Evolutionary conservation across 2,329 filamentous ascomycete species (phyloP).

Genomic region (Chrysoporthe puriensis): DNA sequence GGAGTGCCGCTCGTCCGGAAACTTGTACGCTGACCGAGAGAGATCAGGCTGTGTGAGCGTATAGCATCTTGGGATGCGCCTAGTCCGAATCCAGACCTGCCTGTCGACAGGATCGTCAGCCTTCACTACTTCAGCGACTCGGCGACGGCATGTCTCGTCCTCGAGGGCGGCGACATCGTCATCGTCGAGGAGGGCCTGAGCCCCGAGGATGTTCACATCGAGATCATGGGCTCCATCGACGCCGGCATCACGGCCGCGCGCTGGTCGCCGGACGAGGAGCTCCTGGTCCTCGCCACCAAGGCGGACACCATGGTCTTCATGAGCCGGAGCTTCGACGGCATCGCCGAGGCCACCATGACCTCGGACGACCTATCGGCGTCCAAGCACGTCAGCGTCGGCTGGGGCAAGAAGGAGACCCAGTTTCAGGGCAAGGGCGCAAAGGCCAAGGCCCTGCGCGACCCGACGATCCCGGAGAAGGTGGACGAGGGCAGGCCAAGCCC

Average conservation of each 20-base stretch:
- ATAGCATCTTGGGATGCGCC: constrained; percentile 90
- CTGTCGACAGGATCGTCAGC: constrained; percentile 74
- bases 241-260: constrained; percentile 85
- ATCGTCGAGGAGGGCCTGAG: constrained; percentile 68
- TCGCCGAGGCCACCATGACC: constrained; percentile 74
- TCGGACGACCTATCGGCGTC: constrained; percentile 82
- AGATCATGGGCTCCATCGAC: constrained; percentile 94
- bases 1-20: background rate
- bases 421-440: constrained; percentile 90
- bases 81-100: constrained; percentile 75
- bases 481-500: constrained; percentile 79
- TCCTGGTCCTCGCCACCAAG: constrained; percentile 81
- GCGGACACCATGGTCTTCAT: constrained; percentile 84
- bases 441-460: constrained; percentile 84
- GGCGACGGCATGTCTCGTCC: constrained; percentile 75
- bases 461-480: constrained; percentile 90
- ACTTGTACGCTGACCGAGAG: background rate
- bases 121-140: constrained; percentile 87
- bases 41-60: constrained; percentile 37
- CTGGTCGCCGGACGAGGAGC: constrained; percentile 95
- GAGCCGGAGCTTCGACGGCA: constrained; percentile 86
- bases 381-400: constrained; percentile 93
- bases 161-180: constrained; percentile 90
- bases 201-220: constrained; percentile 76
- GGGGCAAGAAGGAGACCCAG: constrained; percentile 98